These are phyloP conservation scores for Fusarium nygamai DNA, from an alignment of 2,329 filamentous ascomycete species.

Conservation along the genomic window DNA sequence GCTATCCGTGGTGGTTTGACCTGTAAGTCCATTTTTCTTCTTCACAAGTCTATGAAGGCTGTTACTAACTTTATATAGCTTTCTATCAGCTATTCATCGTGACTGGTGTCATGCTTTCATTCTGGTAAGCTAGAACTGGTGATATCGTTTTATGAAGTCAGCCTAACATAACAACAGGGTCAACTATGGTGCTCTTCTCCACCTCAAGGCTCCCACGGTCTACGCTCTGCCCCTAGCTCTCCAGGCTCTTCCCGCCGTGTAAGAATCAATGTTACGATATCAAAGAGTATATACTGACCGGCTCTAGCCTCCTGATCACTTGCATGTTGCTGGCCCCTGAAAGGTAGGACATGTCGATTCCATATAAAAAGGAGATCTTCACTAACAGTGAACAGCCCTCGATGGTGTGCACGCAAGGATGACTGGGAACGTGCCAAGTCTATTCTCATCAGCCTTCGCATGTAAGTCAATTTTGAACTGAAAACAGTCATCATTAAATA, in stretches of 20 bases:
- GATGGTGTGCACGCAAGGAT: slow-evolving; percentile 74
- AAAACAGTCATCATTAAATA: not conserved
- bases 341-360: slow-evolving; percentile 41
- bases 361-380: not conserved
- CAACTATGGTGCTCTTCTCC: slow-evolving; percentile 63
- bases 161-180: slow-evolving; percentile 58
- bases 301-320: slow-evolving; percentile 58
- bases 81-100: slow-evolving; percentile 63
- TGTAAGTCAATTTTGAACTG: slow-evolving; percentile 36
- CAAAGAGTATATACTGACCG: not conserved
- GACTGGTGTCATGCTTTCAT: slow-evolving; percentile 55
- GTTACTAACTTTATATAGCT: slow-evolving; percentile 38
- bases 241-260: slow-evolving; percentile 71
- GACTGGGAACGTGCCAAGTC: slow-evolving; percentile 71
- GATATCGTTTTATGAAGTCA: not conserved
- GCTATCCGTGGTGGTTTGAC: slow-evolving; percentile 62
- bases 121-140: slow-evolving; percentile 46
- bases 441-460: slow-evolving; percentile 63
- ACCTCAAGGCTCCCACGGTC: slow-evolving; percentile 57
- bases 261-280: slow-evolving; percentile 7
- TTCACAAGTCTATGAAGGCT: not conserved
- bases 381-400: slow-evolving; percentile 60
- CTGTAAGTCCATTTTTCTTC: slow-evolving; percentile 40
- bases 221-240: slow-evolving; percentile 72
- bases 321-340: slow-evolving; percentile 70